Percentiles rank a stretch among this genome's conserved stretches.
phyloP scores from a whole-genome alignment of 1,139 yeast genomes.

The Suhomyces taliae region DNA sequence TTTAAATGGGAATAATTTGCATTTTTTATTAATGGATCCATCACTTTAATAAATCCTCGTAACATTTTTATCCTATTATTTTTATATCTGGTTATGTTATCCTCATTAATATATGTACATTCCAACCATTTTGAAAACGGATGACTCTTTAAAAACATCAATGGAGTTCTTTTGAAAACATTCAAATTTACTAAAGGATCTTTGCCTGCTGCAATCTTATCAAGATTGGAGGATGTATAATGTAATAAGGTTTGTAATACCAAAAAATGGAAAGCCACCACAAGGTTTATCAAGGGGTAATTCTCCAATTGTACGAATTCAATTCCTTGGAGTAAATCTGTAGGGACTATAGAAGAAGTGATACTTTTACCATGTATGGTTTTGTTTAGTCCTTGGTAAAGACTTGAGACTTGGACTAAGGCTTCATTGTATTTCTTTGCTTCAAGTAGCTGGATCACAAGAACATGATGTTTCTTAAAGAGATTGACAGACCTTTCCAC shows the following conservation, averaged over 20 bases:
- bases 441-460: slow-evolving; percentile 29
- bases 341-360: background rate
- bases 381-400: slow-evolving; percentile 10
- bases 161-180: slow-evolving; percentile 17
- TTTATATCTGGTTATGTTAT: slow-evolving; percentile 12
- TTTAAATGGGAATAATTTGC: slow-evolving; percentile 2
- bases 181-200: slow-evolving; percentile 13
- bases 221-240: slow-evolving; percentile 21
- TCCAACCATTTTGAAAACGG: slow-evolving; percentile 28
- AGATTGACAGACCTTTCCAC: slow-evolving; percentile 10
- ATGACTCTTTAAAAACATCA: slow-evolving; percentile 21
- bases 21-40: slow-evolving; percentile 10
- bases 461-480: slow-evolving; percentile 31
- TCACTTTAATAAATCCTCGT: slow-evolving; percentile 25
- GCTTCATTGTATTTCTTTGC: slow-evolving; percentile 20
- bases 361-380: slow-evolving; percentile 1
- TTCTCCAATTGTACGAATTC: slow-evolving; percentile 1
- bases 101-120: slow-evolving; percentile 11
- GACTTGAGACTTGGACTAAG: slow-evolving; percentile 11
- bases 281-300: slow-evolving; percentile 19
- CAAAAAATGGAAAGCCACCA: slow-evolving; percentile 35
- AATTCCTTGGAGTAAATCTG: slow-evolving; percentile 1
- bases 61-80: slow-evolving; percentile 25
- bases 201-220: slow-evolving; percentile 11
- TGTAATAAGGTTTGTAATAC: slow-evolving; percentile 33